Conservation (phyloP, 805 yeast genomes). For the Candida gorgasii region DNA sequence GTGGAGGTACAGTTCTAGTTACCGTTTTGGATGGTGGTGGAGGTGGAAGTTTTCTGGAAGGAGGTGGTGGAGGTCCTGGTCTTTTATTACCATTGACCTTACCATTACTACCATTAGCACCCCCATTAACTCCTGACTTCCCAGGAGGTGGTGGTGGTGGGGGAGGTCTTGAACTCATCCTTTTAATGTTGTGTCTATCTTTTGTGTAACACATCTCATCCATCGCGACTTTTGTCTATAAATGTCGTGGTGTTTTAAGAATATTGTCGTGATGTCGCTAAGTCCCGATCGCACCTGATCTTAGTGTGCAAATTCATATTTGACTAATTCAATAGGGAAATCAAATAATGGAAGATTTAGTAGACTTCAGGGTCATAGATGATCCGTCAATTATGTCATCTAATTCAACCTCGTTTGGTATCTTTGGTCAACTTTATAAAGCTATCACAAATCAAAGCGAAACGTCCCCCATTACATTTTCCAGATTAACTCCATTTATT, state of each 20-base stretch:
- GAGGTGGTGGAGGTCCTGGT: constrained; percentile 34
- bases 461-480: neutral
- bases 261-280: neutral
- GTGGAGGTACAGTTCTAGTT: constrained; percentile 17
- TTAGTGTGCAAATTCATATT: no score
- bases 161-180: constrained; percentile 11
- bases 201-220: neutral
- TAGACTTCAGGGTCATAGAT: neutral
- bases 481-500: constrained; percentile 12
- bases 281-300: neutral
- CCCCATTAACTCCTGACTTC: neutral
- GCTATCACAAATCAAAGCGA: constrained; percentile 13
- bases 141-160: constrained; percentile 11
- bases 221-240: neutral
- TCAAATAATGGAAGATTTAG: constrained; percentile 2
- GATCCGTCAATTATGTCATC: neutral
- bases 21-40: constrained; percentile 21
- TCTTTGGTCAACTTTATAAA: constrained; percentile 1
- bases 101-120: constrained; percentile 6
- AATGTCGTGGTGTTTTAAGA: neutral
- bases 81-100: constrained; percentile 3
- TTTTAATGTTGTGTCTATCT: neutral
- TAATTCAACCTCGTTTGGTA: neutral
- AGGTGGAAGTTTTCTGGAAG: constrained; percentile 22
- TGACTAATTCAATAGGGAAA: neutral